phyloP scores from a whole-genome alignment of 495 filamentous ascomycete genomes.

The Bombardia bombarda region DNA sequence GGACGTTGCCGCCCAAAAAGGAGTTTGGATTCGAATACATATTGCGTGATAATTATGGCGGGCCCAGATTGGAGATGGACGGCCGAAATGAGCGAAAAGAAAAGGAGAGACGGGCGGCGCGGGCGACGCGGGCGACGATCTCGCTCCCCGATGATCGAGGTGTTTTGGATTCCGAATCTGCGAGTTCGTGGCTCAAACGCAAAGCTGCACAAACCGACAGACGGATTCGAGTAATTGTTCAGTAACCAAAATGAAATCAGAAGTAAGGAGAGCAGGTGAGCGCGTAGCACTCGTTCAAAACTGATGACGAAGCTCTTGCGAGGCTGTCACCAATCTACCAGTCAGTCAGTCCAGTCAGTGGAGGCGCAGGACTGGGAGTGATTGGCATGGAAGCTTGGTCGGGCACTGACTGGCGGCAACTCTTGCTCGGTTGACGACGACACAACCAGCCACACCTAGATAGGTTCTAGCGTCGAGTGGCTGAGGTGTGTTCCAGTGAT shows the following conservation, averaged over 20 bases:
- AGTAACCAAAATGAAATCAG: not conserved
- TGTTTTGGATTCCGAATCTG: not conserved
- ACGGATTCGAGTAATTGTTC: too few species aligned
- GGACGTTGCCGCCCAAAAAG: constrained; percentile 69
- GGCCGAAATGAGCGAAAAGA: not conserved
- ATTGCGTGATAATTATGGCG: constrained; percentile 13
- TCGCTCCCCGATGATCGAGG: not conserved
- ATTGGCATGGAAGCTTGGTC: too few species aligned
- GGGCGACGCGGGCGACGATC: too few species aligned
- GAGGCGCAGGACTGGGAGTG: too few species aligned
- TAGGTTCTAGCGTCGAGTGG: too few species aligned
- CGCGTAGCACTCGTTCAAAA: not conserved
- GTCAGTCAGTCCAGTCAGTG: too few species aligned
- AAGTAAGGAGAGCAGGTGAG: not conserved
- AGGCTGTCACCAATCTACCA: constrained; percentile 6
- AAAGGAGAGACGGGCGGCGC: not conserved
- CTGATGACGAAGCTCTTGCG: constrained; percentile 15
- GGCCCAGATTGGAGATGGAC: not conserved
- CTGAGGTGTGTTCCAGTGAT: too few species aligned
- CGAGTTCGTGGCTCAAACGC: too few species aligned
- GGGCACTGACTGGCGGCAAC: too few species aligned
- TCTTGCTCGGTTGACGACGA: too few species aligned
- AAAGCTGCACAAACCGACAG: not conserved
- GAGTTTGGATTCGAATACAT: constrained; percentile 90
- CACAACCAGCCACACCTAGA: too few species aligned